A percentile compares a stretch with the other conserved stretches of the same genome.
phyloP scores from a whole-genome alignment of 1,284 basidiomycete genomes.

The Cystobasidium sp. region DNA sequence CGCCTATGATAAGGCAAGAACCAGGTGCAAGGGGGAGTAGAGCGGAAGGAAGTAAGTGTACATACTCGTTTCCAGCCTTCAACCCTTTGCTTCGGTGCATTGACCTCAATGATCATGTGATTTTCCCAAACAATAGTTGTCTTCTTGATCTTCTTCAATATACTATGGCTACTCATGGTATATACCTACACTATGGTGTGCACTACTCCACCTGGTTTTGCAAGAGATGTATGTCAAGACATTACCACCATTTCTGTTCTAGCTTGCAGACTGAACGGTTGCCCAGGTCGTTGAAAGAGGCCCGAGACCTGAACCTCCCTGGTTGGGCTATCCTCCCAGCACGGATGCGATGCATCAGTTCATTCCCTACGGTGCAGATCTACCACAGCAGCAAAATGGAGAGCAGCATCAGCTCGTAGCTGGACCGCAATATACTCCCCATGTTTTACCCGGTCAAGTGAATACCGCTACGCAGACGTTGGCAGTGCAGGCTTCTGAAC shows the following conservation, averaged over 20 bases:
- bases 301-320: constrained; percentile 46
- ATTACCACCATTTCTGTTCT: background rate
- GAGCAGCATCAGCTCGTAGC: background rate
- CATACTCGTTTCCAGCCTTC: background rate
- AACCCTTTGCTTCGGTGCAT: background rate
- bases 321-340: constrained; percentile 6
- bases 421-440: constrained; percentile 2
- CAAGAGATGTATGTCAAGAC: constrained; percentile 47
- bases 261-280: background rate
- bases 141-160: constrained; percentile 50
- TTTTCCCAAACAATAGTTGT: constrained; percentile 40
- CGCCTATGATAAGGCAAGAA: constrained; percentile 48
- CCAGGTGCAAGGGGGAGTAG: constrained; percentile 43
- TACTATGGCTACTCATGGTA: constrained; percentile 50
- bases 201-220: constrained; percentile 48
- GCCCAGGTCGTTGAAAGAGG: constrained; percentile 27
- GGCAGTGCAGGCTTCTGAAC: background rate
- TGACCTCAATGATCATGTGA: background rate
- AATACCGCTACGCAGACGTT: background rate
- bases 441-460: background rate
- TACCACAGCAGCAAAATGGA: background rate
- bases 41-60: constrained; percentile 48
- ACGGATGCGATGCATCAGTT: background rate
- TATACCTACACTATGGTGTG: constrained; percentile 50
- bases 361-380: background rate